phyloP scores from a whole-genome alignment of 1,139 yeast genomes.

The Geotrichum phurueaensis region DNA sequence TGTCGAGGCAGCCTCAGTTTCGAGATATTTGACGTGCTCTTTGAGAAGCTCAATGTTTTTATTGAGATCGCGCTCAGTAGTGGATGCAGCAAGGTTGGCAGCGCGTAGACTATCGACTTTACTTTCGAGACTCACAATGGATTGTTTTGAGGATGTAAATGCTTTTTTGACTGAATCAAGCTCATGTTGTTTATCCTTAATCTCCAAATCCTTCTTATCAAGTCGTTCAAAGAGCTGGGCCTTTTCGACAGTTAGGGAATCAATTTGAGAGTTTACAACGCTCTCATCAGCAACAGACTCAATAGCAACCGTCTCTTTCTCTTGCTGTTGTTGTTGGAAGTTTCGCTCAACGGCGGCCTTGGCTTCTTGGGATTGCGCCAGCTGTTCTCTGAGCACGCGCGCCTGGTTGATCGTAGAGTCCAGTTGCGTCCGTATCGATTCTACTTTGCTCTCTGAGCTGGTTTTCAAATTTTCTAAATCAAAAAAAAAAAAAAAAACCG shows the following conservation, averaged over 20 bases:
- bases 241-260: conserved; percentile 34
- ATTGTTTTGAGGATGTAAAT: conserved; percentile 42
- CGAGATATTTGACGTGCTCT: conserved; percentile 38
- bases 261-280: conserved; percentile 20
- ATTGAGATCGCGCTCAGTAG: conserved; percentile 37
- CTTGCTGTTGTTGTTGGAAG: conserved; percentile 21
- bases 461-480: conserved; percentile 1
- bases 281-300: neutral
- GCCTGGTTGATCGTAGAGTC: conserved; percentile 3
- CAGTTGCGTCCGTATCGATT: conserved; percentile 33
- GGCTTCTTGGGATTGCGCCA: conserved; percentile 32
- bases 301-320: conserved; percentile 12
- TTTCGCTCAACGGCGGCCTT: conserved; percentile 32
- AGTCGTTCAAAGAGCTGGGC: conserved; percentile 38
- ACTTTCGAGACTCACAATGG: conserved; percentile 39
- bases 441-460: conserved; percentile 32
- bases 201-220: conserved; percentile 44
- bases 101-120: conserved; percentile 36
- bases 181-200: conserved; percentile 45
- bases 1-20: conserved; percentile 35
- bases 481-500: neutral
- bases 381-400: conserved; percentile 23
- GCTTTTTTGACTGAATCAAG: conserved; percentile 46
- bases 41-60: conserved; percentile 40
- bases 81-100: conserved; percentile 33